phyloP scores from a whole-genome alignment of 306 rosid species.

The Cicer cuneatum region DNA sequence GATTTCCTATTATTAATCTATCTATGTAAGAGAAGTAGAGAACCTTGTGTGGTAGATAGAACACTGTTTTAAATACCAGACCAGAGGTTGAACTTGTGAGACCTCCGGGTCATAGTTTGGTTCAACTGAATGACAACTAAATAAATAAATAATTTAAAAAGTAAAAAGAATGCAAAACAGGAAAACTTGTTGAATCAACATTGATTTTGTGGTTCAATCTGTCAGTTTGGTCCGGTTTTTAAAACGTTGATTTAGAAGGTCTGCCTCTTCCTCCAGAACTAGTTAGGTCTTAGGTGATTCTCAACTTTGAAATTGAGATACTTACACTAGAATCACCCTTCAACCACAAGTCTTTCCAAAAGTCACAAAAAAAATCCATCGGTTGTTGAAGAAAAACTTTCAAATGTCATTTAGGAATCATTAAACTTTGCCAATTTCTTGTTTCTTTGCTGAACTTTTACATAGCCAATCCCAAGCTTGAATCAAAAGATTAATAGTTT shows the following conservation, averaged over 20 bases:
- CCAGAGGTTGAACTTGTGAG: no score
- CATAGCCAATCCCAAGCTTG: not conserved
- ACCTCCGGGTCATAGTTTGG: no score
- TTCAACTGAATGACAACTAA: no score
- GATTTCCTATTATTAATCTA: not conserved
- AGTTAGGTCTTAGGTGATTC: not conserved
- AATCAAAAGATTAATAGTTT: not conserved
- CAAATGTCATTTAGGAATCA: slow-evolving; percentile 1
- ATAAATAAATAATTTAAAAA: no score
- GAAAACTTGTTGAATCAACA: no score
- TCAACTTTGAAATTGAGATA: slow-evolving; percentile 24
- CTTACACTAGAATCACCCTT: not conserved
- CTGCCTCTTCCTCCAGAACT: slow-evolving; percentile 8
- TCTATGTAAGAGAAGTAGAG: slow-evolving; percentile 16
- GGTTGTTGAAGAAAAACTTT: not conserved
- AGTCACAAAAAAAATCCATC: not conserved
- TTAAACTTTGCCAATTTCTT: not conserved
- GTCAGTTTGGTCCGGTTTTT: no score
- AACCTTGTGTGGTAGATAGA: not conserved
- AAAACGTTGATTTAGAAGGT: not conserved
- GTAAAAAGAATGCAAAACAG: no score
- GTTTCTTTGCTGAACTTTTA: not conserved
- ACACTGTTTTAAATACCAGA: no score
- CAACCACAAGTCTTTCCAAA: not conserved
- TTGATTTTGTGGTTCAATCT: no score